These are phyloP conservation scores for Aspergillus hortae DNA, from an alignment of 2,329 filamentous ascomycete species.

Conservation along the genomic window DNA sequence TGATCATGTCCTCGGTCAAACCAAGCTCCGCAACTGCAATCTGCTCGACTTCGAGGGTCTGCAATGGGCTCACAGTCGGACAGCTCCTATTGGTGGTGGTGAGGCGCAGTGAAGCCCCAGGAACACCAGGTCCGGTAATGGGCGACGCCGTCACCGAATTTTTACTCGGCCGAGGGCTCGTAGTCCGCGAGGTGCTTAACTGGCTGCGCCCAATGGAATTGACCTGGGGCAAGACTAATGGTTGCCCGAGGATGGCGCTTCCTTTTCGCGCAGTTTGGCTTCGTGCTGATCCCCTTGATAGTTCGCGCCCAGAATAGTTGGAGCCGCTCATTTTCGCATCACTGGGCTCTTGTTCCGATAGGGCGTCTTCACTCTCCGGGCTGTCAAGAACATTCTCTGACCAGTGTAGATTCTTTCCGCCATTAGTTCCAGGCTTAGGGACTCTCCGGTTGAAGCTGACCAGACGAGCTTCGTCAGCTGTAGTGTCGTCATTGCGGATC, in stretches of 20 bases:
- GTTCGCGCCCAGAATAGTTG: constrained; percentile 42
- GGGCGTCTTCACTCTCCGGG: constrained; percentile 71
- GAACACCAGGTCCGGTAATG: constrained; percentile 33
- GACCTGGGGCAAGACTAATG: constrained; percentile 32
- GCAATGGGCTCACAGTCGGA: constrained; percentile 63
- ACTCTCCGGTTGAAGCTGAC: constrained; percentile 77
- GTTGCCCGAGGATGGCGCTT: constrained; percentile 39
- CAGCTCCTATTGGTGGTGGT: constrained; percentile 53
- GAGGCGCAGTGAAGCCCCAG: constrained; percentile 49
- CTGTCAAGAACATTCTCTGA: constrained; percentile 83
- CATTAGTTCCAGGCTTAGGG: constrained; percentile 63
- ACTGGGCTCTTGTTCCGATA: constrained; percentile 46
- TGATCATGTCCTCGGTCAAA: constrained; percentile 82
- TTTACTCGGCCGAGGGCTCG: constrained; percentile 39
- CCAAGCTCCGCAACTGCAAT: constrained; percentile 84
- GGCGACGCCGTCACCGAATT: constrained; percentile 41
- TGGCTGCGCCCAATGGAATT: constrained; percentile 33
- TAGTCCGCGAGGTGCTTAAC: constrained; percentile 34
- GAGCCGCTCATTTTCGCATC: constrained; percentile 45
- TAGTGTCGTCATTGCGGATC: constrained; percentile 80
- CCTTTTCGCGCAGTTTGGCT: constrained; percentile 40
- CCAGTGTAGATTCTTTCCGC: constrained; percentile 87
- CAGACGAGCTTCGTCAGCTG: constrained; percentile 85
- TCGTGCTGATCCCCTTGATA: constrained; percentile 36
- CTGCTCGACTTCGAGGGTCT: constrained; percentile 90